These are phyloP conservation scores for Podaxis carcinomalis DNA, from an alignment of 768 basidiomycete genomes.

Conservation along the genomic window DNA sequence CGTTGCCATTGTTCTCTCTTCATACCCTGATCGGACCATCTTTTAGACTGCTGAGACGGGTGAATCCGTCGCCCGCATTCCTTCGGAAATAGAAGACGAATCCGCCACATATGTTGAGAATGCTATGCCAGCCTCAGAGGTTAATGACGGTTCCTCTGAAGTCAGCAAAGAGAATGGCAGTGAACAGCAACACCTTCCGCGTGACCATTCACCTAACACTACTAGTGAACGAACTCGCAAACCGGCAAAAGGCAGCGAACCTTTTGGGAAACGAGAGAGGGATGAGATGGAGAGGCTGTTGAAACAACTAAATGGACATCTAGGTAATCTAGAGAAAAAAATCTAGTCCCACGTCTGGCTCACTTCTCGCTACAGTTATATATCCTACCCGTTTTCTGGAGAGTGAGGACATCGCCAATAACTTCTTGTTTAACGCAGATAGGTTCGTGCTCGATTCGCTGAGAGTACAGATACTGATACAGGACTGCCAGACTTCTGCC, in stretches of 20 bases:
- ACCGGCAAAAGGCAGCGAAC: constrained; percentile 49
- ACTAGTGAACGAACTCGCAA: constrained; percentile 29
- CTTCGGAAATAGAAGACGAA: constrained; percentile 53
- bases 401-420: constrained; percentile 87
- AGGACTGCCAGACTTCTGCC: constrained; percentile 51
- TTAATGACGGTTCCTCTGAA: constrained; percentile 24
- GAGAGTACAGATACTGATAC: background rate
- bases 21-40: background rate
- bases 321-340: constrained; percentile 52
- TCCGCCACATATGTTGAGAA: constrained; percentile 25
- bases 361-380: constrained; percentile 48
- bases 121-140: constrained; percentile 17
- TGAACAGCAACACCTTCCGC: constrained; percentile 19
- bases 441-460: constrained; percentile 36
- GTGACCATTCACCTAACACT: constrained; percentile 15
- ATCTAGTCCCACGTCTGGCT: background rate
- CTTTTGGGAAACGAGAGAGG: constrained; percentile 78
- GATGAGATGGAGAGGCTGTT: constrained; percentile 89
- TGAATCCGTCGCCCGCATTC: constrained; percentile 49
- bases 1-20: background rate
- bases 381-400: constrained; percentile 87
- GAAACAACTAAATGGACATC: constrained; percentile 73
- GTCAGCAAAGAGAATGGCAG: constrained; percentile 26
- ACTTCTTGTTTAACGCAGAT: constrained; percentile 91
- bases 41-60: constrained; percentile 41